Evolutionary conservation across 345 rosid genomes (phyloP), one percentile per base, ranked within the genome.

Genomic region (Crucihimalaya himalaica): DNA sequence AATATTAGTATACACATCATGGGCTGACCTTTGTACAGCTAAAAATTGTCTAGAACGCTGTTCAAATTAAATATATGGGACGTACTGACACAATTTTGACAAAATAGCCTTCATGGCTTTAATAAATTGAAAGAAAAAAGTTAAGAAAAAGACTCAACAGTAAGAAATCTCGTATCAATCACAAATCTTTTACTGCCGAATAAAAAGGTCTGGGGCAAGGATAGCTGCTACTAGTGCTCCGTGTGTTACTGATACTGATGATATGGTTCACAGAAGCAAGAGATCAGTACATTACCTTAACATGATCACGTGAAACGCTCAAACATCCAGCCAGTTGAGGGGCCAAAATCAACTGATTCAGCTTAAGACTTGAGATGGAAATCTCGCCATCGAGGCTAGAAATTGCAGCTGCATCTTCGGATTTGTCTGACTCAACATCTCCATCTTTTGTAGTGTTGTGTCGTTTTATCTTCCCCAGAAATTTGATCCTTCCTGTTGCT

Each of bases 401-500:
- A 5, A 27, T 23, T 72, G 74, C 63, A 64, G 78, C 46, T 74
- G 59, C 71, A 63, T 71, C 73, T 37, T 77, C 82, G 34, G 35
- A 51, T 13, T 76, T 74, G 29, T 54, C 79, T 69, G 79, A 81
- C 9, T 76, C 75, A 62, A 31, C 63, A 53, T 77, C 61, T 60
- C 70, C 72, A 67, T 78, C 78, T 60, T 76, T 85, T 27, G 54
- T 61, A 58, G 55, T 52, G 69, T 51, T 43, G 48, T 43, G 67
- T 58, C 82, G 78, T 73, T 86, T 84, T 77, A 94, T 84, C 82
- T 85, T 88, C 46, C 98, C 98, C 59, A 80, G 90, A 79, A 94
- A 94, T 81, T 91, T 94, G 74, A 94, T 79, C 71, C 83, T 89
- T 74, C 98, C 97, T 53, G 97, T 88, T 79, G 97, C 95, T 81